A percentile compares a stretch with the other conserved stretches of the same genome.
Conservation (phyloP, 176 grass and related monocot genomes). For the Pharus latifolius region DNA sequence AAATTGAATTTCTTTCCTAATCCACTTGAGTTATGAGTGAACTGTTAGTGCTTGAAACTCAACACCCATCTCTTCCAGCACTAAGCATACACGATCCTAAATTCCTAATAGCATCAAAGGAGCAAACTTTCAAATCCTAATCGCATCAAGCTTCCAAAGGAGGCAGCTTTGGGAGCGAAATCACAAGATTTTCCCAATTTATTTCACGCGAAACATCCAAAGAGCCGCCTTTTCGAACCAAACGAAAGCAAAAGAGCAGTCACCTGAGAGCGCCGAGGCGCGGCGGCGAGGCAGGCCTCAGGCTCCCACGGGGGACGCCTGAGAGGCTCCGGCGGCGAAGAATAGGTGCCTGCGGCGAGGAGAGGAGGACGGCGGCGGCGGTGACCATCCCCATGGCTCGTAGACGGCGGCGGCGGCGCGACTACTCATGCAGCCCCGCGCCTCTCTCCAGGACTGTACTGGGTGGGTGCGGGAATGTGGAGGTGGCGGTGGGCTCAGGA, state of each 20-base stretch:
- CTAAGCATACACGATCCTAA: no score
- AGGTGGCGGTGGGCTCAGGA: background rate
- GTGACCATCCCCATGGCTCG: constrained; percentile 46
- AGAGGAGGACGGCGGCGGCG: constrained; percentile 18
- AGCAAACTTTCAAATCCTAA: no score
- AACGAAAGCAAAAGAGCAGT: background rate
- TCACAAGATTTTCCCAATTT: background rate
- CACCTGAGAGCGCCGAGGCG: constrained; percentile 28
- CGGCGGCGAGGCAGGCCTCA: constrained; percentile 3
- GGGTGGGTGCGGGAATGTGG: no score
- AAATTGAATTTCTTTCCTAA: no score
- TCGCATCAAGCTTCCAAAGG: background rate
- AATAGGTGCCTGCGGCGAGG: background rate
- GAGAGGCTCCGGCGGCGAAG: background rate
- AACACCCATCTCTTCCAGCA: no score
- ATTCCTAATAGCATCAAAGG: no score
- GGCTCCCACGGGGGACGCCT: constrained; percentile 1
- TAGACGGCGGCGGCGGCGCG: constrained; percentile 23
- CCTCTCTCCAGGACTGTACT: background rate
- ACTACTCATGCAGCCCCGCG: constrained; percentile 61
- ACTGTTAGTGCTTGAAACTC: no score
- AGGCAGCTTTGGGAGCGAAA: background rate
- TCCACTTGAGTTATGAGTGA: no score
- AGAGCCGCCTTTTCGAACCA: background rate
- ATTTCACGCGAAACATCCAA: background rate